Conservation (phyloP, 2,329 filamentous ascomycete species). For the Biscogniauxia sp. region DNA sequence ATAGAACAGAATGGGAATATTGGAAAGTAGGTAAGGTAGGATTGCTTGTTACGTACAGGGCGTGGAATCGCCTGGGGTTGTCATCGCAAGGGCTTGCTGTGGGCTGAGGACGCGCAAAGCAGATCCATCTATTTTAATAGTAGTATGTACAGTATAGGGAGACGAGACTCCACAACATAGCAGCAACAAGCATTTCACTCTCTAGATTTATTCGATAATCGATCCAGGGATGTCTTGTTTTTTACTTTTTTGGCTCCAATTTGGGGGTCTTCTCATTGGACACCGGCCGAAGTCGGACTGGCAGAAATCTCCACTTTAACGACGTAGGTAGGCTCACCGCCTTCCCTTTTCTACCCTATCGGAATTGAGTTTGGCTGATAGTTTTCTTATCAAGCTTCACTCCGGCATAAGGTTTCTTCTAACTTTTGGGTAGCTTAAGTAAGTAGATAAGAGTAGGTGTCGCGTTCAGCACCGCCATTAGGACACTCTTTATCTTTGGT, state of each 20-base stretch:
- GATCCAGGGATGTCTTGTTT: not conserved
- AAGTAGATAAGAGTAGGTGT: no score
- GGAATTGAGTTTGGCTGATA: not conserved
- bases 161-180: not conserved
- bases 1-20: conserved; percentile 1
- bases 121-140: conserved; percentile 2
- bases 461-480: not conserved
- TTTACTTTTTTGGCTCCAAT: not conserved
- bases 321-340: conserved; percentile 1
- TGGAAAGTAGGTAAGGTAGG: conserved; percentile 1
- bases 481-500: not conserved
- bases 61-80: conserved; percentile 21
- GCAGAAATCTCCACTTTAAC: conserved; percentile 10
- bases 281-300: conserved; percentile 22
- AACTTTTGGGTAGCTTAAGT: not conserved
- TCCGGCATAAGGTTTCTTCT: not conserved
- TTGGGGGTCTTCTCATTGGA: conserved; percentile 18
- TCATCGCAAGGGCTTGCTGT: conserved; percentile 23
- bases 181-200: not conserved
- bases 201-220: not conserved
- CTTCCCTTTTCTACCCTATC: conserved; percentile 1
- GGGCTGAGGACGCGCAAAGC: conserved; percentile 3
- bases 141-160: not conserved
- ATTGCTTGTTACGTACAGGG: conserved; percentile 27
- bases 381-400: not conserved